Evolutionary conservation across 2,329 filamentous ascomycete species (phyloP), one percentile per base, ranked within the genome.

Genomic region (Setomelanomma holmii): DNA sequence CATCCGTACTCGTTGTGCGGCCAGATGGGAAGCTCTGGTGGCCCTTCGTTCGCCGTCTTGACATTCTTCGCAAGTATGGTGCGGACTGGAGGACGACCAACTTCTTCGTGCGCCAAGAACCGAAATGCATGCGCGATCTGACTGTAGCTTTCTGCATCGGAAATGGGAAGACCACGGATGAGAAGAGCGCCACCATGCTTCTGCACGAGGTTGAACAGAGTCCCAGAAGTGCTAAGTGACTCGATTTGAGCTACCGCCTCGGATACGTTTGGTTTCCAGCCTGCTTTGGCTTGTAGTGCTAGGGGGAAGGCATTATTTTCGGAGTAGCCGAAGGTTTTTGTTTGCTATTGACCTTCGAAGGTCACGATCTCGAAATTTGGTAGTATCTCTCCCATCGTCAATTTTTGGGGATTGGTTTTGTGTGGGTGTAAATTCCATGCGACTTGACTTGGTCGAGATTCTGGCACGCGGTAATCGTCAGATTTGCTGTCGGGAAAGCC

Each of bases 11-110:
- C 74, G 24, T 55, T 58, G 27, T 58, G 74, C 4, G 73, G 73
- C 73, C 71, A 77, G 20, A 75, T 76, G 0, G 75, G 74, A n/a
- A 76, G 55, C 16, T 74, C 70, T 6, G 74, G 70, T 4, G 73
- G 73, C 61, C 75, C 73, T 47, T 76, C 72, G 30, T 75, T 76
- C 0, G 73, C 73, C 0, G 73, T 76, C 51, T 75, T 74, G 6
- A 75, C 65, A 33, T 76, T 76, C 34, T 60, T 64, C 0, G 71
- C 74, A 19, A 75, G 42, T 4, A 58, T 41, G 7, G 51, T 75
- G 12, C 72, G 58, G 24, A 70, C 48, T 1, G 72, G 70, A 12
- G 70, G 72, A 12, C 73, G 55, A 7, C 70, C 72, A 19, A 76
- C 71, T 45, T 75, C 73, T 38, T 71, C 60, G 41, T 76, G 69